A percentile compares a stretch with the other conserved stretches of the same genome.
phyloP scores from a whole-genome alignment of 306 rosid species.

The Prunus mira region DNA sequence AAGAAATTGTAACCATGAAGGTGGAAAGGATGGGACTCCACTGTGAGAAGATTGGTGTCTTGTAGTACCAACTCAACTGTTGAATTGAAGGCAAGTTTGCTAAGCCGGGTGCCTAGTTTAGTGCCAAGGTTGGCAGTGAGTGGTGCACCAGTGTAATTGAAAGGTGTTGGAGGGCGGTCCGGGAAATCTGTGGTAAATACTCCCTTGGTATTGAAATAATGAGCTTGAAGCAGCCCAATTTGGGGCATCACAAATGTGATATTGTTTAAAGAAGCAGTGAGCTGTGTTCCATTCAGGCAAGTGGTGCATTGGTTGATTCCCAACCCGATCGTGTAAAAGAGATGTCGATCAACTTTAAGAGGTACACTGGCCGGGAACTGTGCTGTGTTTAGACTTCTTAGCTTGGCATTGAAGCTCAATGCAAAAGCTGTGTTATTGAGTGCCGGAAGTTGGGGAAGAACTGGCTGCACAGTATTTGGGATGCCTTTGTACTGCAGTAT shows the following conservation, averaged over 20 bases:
- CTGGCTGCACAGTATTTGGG: conserved; percentile 22
- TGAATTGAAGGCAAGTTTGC: conserved; percentile 34
- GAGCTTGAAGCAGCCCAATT: conserved; percentile 38
- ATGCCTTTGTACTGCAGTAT: conserved; percentile 34
- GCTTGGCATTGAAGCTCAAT: conserved; percentile 5
- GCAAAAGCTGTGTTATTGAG: conserved; percentile 31
- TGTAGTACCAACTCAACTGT: conserved; percentile 35
- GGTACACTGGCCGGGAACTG: conserved; percentile 33
- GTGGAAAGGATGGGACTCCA: conserved; percentile 42
- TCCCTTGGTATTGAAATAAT: conserved; percentile 30
- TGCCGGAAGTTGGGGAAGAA: conserved; percentile 28
- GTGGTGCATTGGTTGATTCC: conserved; percentile 27
- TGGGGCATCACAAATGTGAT: conserved; percentile 34
- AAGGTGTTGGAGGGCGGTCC: conserved; percentile 28
- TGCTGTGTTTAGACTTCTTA: conserved; percentile 29
- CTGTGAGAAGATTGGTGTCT: conserved; percentile 34
- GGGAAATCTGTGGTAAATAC: conserved; percentile 38
- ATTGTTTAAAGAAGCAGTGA: conserved; percentile 37
- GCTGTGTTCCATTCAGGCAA: conserved; percentile 27
- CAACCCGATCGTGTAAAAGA: conserved; percentile 31
- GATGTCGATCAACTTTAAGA: conserved; percentile 24
- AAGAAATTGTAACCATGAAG: conserved; percentile 40
- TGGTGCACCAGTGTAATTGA: conserved; percentile 38
- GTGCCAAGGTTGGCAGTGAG: conserved; percentile 36
- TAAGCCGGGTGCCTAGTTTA: conserved; percentile 23